These are phyloP conservation scores for Pinus albicaulis DNA, from an alignment of 75 land plant species.

Conservation along the genomic window DNA sequence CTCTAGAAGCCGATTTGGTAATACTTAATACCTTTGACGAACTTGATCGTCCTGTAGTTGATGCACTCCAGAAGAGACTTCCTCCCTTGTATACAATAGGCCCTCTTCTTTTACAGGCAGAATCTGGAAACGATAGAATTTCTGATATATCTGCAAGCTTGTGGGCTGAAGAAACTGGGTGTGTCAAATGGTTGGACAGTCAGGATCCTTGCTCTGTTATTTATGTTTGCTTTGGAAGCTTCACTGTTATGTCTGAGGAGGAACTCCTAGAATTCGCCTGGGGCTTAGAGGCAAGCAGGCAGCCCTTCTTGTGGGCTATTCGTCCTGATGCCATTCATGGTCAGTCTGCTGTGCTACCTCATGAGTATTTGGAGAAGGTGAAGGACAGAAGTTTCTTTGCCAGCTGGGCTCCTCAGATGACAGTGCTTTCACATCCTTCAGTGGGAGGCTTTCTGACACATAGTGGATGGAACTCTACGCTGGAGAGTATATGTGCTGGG, in stretches of 20 bases:
- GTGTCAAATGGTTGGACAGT: constrained; percentile 13
- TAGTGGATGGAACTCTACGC: constrained; percentile 52
- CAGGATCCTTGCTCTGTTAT: constrained; percentile 8
- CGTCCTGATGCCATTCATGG: constrained; percentile 23
- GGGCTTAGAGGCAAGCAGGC: constrained; percentile 22
- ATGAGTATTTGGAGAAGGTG: constrained; percentile 5
- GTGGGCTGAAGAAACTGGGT: constrained; percentile 14
- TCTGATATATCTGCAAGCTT: not conserved
- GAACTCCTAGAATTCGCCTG: constrained; percentile 23
- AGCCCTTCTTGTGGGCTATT: constrained; percentile 27
- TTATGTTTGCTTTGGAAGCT: constrained; percentile 26
- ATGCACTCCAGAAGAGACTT: not conserved
- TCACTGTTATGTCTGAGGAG: constrained; percentile 1
- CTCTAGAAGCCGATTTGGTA: not conserved
- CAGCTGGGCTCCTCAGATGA: constrained; percentile 35
- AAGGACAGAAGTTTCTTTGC: constrained; percentile 10
- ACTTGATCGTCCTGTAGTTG: not conserved
- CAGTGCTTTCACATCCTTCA: constrained; percentile 38
- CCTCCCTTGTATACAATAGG: constrained; percentile 3
- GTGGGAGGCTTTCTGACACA: constrained; percentile 51
- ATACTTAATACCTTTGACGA: constrained; percentile 9
- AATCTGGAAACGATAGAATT: not conserved
- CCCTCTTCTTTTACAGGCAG: constrained; percentile 3
- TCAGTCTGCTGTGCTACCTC: constrained; percentile 8
- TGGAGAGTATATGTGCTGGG: constrained; percentile 30